A percentile compares a stretch with the other conserved stretches of the same genome.
These are phyloP conservation scores for Speleostelium caveatum DNA, from an alignment of 78 protist species.

Conservation along the genomic window DNA sequence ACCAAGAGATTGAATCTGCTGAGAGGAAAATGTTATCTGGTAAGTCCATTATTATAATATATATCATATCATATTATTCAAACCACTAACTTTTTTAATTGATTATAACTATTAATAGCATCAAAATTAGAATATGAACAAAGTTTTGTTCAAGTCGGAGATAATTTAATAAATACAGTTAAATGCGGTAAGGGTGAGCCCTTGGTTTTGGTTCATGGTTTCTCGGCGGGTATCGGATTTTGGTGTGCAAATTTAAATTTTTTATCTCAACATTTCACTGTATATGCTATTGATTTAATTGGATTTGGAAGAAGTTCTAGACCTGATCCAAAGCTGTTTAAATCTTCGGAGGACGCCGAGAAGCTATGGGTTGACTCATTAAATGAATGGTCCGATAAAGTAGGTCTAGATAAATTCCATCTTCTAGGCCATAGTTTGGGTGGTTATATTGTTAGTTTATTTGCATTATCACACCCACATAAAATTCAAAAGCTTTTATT, in stretches of 20 bases:
- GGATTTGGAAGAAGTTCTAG: slow-evolving; percentile 77
- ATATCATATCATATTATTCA: background rate
- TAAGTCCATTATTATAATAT: background rate
- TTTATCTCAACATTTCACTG: slow-evolving; percentile 55
- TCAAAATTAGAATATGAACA: slow-evolving; percentile 41
- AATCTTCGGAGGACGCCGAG: slow-evolving; percentile 53
- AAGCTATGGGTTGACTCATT: slow-evolving; percentile 34
- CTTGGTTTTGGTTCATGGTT: slow-evolving; percentile 65
- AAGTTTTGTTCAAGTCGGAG: slow-evolving; percentile 38
- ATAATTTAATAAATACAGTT: slow-evolving; percentile 32
- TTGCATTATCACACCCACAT: slow-evolving; percentile 45
- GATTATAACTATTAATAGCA: background rate
- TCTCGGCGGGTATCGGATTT: slow-evolving; percentile 65
- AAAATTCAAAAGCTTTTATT: slow-evolving; percentile 13
- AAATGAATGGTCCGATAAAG: slow-evolving; percentile 41
- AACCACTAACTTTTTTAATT: background rate
- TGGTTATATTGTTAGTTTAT: slow-evolving; percentile 36
- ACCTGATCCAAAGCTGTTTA: slow-evolving; percentile 9
- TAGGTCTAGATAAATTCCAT: slow-evolving; percentile 59
- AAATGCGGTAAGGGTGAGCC: slow-evolving; percentile 69
- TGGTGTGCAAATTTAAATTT: slow-evolving; percentile 62
- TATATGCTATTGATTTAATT: slow-evolving; percentile 62
- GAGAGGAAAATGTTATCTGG: slow-evolving; percentile 12
- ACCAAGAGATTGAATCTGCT: slow-evolving; percentile 3
- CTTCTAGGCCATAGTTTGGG: slow-evolving; percentile 75